phyloP scores from a whole-genome alignment of 768 basidiomycete genomes.

The Termitomyces sp. region DNA sequence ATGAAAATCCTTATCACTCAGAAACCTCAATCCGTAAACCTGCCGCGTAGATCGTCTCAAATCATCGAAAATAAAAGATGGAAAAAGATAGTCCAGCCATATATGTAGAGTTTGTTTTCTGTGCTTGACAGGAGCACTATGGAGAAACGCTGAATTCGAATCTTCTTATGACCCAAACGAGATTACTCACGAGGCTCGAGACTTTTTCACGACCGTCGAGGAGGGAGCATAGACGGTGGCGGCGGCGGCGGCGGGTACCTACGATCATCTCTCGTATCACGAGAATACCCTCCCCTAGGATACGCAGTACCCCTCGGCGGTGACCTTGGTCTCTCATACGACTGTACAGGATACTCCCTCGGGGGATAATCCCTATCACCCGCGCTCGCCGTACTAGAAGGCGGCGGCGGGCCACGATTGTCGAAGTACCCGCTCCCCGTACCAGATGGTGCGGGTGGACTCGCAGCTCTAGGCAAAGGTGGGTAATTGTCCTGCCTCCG shows the following conservation, averaged over 20 bases:
- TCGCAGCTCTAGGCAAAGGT: slow-evolving; percentile 19
- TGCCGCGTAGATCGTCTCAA: background rate
- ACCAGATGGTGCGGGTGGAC: slow-evolving; percentile 24
- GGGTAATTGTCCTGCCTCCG: slow-evolving; percentile 28
- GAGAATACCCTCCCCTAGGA: slow-evolving; percentile 19
- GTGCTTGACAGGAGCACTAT: background rate
- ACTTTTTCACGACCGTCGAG: slow-evolving; percentile 13
- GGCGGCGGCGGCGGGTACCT: slow-evolving; percentile 32
- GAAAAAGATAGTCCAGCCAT: background rate
- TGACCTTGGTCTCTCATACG: slow-evolving; percentile 36
- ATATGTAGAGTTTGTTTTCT: background rate
- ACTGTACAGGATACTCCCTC: slow-evolving; percentile 24
- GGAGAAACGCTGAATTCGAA: background rate
- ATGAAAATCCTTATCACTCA: background rate
- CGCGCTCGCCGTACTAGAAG: slow-evolving; percentile 6
- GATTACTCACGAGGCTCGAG: background rate
- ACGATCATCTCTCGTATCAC: slow-evolving; percentile 30
- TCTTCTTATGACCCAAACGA: background rate
- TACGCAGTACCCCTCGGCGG: slow-evolving; percentile 20
- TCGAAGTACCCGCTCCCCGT: slow-evolving; percentile 30
- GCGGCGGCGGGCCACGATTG: slow-evolving; percentile 20
- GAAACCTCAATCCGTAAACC: background rate
- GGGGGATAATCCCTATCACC: slow-evolving; percentile 31
- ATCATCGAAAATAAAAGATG: background rate
- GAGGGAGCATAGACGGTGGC: slow-evolving; percentile 14